Conservation (phyloP, 2,329 filamentous ascomycete genomes). For the Paecilomyces fulvus region DNA sequence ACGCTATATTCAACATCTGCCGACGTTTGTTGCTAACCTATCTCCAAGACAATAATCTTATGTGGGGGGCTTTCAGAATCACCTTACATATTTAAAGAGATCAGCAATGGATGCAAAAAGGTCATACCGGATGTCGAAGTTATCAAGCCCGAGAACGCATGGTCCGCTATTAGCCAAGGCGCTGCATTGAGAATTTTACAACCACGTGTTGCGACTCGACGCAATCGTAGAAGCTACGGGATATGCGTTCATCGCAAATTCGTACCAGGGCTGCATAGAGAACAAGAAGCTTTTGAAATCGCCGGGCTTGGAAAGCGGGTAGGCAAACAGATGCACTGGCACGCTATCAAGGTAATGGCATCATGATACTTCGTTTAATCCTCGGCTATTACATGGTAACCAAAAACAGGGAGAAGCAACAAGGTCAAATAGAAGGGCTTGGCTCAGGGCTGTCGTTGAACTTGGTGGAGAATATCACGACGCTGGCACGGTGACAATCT, state of each 20-base stretch:
- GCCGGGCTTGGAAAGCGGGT: conserved; percentile 1
- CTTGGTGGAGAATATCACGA: not conserved
- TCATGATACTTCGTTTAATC: not conserved
- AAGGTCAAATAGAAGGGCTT: not conserved
- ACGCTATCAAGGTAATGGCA: conserved; percentile 1
- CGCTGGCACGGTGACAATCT: not conserved
- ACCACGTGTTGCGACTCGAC: not conserved
- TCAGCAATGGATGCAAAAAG: not conserved
- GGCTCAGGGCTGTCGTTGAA: not conserved
- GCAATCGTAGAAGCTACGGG: conserved; percentile 2
- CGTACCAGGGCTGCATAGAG: not conserved
- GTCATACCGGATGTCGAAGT: not conserved
- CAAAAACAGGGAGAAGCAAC: not conserved
- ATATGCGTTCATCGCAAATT: not conserved
- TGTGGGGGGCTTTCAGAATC: conserved; percentile 4
- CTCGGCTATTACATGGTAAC: not conserved
- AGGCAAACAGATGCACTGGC: conserved; percentile 3
- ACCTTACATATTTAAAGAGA: not conserved
- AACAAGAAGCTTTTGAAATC: not conserved
- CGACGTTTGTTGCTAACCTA: not conserved
- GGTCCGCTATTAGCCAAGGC: conserved; percentile 3
- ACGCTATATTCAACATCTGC: not conserved
- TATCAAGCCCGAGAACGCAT: conserved; percentile 1
- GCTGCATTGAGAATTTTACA: not conserved
- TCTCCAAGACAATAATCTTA: not conserved